Conservation (phyloP, 495 filamentous ascomycete species). For the Mycothermus thermophilus region DNA sequence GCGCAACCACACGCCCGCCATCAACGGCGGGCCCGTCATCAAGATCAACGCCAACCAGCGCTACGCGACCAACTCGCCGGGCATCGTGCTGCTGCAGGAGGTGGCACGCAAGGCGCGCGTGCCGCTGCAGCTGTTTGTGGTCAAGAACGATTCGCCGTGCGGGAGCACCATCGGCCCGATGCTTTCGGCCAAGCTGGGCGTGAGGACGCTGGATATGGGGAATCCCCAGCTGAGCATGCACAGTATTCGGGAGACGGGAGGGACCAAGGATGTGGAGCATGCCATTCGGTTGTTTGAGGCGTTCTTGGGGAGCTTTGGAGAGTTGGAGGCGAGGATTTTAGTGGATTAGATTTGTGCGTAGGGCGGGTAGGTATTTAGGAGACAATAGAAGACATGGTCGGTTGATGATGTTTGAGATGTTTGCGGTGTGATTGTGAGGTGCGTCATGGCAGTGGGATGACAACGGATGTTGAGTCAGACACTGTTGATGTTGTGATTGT, state of each 20-base stretch:
- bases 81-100: conserved; percentile 85
- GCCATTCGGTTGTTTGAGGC: conserved; percentile 73
- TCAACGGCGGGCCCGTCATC: conserved; percentile 93
- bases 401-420: too few species aligned
- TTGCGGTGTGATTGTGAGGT: too few species aligned
- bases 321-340: conserved; percentile 65
- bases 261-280: conserved; percentile 76
- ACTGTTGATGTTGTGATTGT: too few species aligned
- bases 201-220: conserved; percentile 80
- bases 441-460: too few species aligned
- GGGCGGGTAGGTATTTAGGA: too few species aligned
- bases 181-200: conserved; percentile 71
- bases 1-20: conserved; percentile 72
- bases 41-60: conserved; percentile 96
- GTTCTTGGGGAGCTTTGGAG: conserved; percentile 73
- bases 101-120: conserved; percentile 54
- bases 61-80: conserved; percentile 91
- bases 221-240: conserved; percentile 98
- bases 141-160: conserved; percentile 86
- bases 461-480: too few species aligned
- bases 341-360: conserved; percentile 55
- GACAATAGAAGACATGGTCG: too few species aligned
- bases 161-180: conserved; percentile 95
- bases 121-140: conserved; percentile 89
- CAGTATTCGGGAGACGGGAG: conserved; percentile 84